phyloP scores from a whole-genome alignment of 768 basidiomycete species.

The Terana coerulea region DNA sequence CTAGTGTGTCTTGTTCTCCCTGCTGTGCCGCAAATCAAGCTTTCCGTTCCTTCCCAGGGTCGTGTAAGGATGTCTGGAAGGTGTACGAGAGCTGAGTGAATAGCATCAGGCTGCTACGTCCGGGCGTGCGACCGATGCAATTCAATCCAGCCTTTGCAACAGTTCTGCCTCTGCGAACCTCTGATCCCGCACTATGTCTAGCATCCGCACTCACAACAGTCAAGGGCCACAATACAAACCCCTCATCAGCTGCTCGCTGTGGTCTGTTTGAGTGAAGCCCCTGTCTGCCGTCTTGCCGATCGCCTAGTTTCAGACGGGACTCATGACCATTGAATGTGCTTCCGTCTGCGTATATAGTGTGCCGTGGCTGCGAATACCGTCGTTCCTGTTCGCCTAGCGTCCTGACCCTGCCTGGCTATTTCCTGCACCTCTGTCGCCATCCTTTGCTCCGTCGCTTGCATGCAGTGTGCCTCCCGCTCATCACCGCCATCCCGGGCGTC shows the following conservation, averaged over 20 bases:
- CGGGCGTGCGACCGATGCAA: not conserved
- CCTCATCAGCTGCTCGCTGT: not conserved
- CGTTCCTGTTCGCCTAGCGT: no score
- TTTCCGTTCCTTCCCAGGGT: no score
- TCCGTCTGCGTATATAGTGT: constrained; percentile 2
- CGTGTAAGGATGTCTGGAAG: no score
- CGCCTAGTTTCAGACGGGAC: not conserved
- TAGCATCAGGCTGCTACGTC: no score
- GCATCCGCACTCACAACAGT: not conserved
- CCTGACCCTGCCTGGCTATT: no score
- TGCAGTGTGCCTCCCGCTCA: no score
- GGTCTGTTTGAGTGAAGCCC: not conserved
- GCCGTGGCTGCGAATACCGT: not conserved
- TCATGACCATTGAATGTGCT: not conserved
- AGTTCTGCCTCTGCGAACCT: not conserved
- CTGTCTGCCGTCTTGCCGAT: not conserved
- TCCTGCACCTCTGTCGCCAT: no score
- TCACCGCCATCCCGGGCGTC: no score
- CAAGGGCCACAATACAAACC: not conserved
- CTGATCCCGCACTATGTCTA: not conserved
- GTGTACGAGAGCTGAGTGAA: no score
- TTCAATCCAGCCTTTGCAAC: constrained; percentile 1
- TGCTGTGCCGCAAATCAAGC: no score
- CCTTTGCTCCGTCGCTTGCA: not conserved
- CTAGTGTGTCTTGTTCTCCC: no score